A percentile compares a stretch with the other conserved stretches of the same genome.
Conservation (phyloP, 192 early-diverging fungal species). For the Coemansia sp. region DNA sequence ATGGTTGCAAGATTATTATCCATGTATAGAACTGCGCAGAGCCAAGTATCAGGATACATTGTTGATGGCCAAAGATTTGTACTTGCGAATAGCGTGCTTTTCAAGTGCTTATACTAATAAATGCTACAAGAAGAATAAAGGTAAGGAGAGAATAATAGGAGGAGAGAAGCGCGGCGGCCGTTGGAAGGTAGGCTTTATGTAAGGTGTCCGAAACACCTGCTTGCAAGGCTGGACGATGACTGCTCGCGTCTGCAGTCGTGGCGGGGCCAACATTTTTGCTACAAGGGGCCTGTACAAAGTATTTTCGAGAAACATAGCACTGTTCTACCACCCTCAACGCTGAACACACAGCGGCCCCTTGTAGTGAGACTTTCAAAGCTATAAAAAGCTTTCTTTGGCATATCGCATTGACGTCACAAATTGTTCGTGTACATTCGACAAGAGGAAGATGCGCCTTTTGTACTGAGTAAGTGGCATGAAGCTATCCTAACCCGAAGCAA, state of each 20-base stretch:
- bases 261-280: background rate
- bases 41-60: background rate
- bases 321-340: background rate
- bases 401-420: background rate
- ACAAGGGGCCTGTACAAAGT: background rate
- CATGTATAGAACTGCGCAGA: background rate
- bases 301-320: background rate
- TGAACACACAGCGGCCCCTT: background rate
- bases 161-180: background rate
- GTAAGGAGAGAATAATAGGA: background rate
- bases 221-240: background rate
- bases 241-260: background rate
- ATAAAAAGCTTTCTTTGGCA: background rate
- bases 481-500: background rate
- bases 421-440: background rate
- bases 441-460: background rate
- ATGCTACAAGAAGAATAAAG: background rate
- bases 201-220: background rate
- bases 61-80: background rate
- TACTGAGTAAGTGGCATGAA: background rate
- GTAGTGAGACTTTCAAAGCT: no score
- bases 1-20: background rate
- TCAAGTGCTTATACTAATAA: background rate
- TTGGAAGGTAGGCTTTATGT: background rate
- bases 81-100: background rate